These are phyloP conservation scores for Lolium rigidum DNA, from an alignment of 176 grass and related monocot species.

Conservation along the genomic window DNA sequence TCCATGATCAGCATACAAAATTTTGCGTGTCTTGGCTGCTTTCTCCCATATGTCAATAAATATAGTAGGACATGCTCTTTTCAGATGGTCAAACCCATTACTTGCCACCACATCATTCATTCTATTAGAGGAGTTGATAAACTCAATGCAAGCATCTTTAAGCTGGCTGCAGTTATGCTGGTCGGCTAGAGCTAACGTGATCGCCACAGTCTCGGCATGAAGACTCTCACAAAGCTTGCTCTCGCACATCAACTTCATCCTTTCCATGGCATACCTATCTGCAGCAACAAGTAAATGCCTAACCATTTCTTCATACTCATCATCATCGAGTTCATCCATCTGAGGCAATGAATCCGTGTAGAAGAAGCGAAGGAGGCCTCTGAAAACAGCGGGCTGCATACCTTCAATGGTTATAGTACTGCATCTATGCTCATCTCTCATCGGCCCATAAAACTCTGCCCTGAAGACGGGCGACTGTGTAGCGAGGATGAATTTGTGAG, in stretches of 20 bases:
- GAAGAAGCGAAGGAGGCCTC: not conserved
- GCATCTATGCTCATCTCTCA: not conserved
- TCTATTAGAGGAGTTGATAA: not conserved
- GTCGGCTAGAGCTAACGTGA: not conserved
- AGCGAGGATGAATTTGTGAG: not conserved
- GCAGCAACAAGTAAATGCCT: not conserved
- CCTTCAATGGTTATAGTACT: not conserved
- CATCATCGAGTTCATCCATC: not conserved
- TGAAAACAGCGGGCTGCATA: slow-evolving; percentile 6
- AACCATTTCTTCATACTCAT: not conserved
- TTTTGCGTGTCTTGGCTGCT: not conserved
- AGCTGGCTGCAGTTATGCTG: not conserved
- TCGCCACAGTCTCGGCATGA: not conserved
- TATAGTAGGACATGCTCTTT: not conserved
- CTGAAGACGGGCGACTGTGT: not conserved
- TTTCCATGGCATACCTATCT: no score
- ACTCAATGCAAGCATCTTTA: slow-evolving; percentile 11
- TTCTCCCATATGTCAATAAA: not conserved
- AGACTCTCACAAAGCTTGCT: not conserved
- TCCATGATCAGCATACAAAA: not conserved
- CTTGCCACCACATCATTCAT: not conserved
- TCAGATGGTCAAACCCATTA: not conserved
- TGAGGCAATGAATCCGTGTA: not conserved
- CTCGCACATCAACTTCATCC: slow-evolving; percentile 16
- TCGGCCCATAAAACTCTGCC: slow-evolving; percentile 1